Evolutionary conservation across 2,329 filamentous ascomycete genomes (phyloP), one percentile per base, ranked within the genome.

Genomic region (Ophidiomyces ophidiicola): DNA sequence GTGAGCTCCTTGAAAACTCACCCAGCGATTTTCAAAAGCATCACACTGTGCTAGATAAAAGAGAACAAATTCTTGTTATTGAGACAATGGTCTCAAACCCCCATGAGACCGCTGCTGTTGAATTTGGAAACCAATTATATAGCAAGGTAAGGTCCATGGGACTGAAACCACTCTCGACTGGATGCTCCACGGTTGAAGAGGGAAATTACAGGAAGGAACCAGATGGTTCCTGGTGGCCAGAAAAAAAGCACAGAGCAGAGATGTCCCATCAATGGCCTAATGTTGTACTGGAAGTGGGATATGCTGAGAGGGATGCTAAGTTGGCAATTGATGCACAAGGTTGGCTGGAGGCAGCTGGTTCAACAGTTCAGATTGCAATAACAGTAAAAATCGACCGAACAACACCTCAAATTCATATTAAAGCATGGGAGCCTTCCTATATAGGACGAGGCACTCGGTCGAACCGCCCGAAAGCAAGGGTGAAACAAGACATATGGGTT

Each of bases 311-410:
- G 3, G 21, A 28, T 15, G n/a, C n/a, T 8, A 36, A 41, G 26
- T 24, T 44, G 6, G 42, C 37, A 14, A 28, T 44, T 17, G 42
- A 44, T 15, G 42, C 42, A 10, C 37, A 44, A 15, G 24, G 25
- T 20, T 44, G 42, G 42, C 32, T 44, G 0, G 42, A 44, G 28
- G 32, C 42, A 4, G 42, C 31, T 11, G n/a, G 11, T 12, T 44
- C 42, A 26, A 10, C 14, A 2, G 26, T 29, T 15, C 17, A 36
- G 6, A 17, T 44, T 17, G 42, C 30, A 10, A 24, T 44, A 20
- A 44, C 37, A 10, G 30, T 39, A 1, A 44, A 44, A 21, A 31
- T 36, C 10, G 28, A 44, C 12, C 31, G 8, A 10, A 15, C 12
- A 2, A 12, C n/a, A 15, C 42, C 42, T 15, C 20, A 21, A 12